Conservation (phyloP, 495 filamentous ascomycete genomes). For the Hyaloscypha hepaticicola region DNA sequence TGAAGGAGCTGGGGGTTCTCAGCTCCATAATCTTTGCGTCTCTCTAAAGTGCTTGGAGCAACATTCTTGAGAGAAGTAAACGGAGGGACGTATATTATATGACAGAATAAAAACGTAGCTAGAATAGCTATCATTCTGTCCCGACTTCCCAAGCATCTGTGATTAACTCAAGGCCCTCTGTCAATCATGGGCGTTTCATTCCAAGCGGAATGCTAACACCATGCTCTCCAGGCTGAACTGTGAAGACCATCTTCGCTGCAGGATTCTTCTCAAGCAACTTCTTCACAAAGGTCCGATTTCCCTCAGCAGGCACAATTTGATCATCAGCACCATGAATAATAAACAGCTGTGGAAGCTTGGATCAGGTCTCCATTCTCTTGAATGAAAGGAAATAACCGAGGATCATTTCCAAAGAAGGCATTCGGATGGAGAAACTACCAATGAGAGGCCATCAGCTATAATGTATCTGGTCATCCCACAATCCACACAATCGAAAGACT, state of each 20-base stretch:
- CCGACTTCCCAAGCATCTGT: not conserved
- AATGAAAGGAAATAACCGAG: not conserved
- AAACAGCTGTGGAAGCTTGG: not conserved
- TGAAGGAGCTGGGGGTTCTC: too few species aligned
- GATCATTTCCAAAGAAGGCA: not conserved
- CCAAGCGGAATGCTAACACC: not conserved
- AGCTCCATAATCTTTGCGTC: too few species aligned
- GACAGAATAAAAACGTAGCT: too few species aligned
- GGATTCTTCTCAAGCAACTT: not conserved
- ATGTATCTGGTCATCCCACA: too few species aligned
- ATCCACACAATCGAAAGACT: too few species aligned
- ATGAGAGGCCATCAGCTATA: not conserved
- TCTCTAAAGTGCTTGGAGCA: too few species aligned
- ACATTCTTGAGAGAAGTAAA: too few species aligned
- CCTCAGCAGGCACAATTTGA: not conserved
- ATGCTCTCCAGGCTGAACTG: not conserved
- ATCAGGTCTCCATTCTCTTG: not conserved
- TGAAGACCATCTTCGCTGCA: not conserved
- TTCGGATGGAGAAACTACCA: slow-evolving; percentile 8
- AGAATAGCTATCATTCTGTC: too few species aligned
- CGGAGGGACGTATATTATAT: too few species aligned
- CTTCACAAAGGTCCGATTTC: not conserved
- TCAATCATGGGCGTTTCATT: not conserved
- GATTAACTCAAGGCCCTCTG: not conserved
- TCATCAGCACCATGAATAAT: not conserved